Evolutionary conservation across 495 filamentous ascomycete genomes (phyloP), one percentile per base, ranked within the genome.

Genomic region (Podospora pseudopauciseta): DNA sequence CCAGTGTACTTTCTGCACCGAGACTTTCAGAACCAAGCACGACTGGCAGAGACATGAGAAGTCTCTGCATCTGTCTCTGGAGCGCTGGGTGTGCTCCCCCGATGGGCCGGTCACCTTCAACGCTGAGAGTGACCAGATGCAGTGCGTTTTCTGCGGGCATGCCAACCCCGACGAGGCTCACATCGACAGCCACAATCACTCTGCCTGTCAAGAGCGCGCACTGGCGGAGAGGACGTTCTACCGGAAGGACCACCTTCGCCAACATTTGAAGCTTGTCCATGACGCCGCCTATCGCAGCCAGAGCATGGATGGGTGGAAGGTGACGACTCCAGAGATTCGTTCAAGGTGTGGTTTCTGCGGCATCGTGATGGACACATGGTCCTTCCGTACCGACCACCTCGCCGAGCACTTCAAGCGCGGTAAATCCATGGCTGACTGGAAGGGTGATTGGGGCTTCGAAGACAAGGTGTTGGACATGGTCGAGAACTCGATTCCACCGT

Each of bases 41-140:
- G 92, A 95, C 76, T 95, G 92, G 92, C 84, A 89, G 64, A 84
- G 92, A 49, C 92, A 95, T 76, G 92, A 95, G 75, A 93, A 92
- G 70, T 91, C 89, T 20, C 80, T 93, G 20, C 92, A 95, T 74
- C 73, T 95, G 32, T 87, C 86, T 16, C 83, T 94, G 0, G 92
- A 93, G 70, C 87, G 88, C 27, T 95, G 92, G 92, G 83, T 91
- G 26, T 95, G 92, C 74, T 87, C 88, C 55, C 91, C 91, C 0
- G 79, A 87, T 67, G 90, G 90, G 1, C 81, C 86, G n/a, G 80
- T 82, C 28, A 77, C 82, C 54, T 77, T 80, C 61, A 81, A 82
- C 62, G 79, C 82, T 1, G 80, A 80, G 44, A 84, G 78, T 49
- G 82, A 81, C 15, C 72, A 78, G 59, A 79, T 80, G 53, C 85